Evolutionary conservation across 345 rosid genomes (phyloP).

Genomic region (Litchi chinensis): DNA sequence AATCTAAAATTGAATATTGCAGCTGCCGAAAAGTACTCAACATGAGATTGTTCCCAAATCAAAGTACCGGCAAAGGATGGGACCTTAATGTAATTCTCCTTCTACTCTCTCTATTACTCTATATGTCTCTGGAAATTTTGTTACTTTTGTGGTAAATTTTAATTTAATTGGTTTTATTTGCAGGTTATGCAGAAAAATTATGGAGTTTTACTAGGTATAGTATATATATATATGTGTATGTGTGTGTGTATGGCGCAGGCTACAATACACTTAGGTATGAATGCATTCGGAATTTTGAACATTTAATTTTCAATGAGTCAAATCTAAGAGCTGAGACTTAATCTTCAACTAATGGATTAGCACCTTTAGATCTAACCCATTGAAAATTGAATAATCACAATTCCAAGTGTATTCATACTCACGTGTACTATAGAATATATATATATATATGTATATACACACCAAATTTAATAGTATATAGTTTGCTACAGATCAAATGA

Average conservation of each 20-base stretch:
- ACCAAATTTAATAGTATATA: neutral
- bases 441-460: no score
- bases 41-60: slow-evolving; percentile 87
- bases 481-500: neutral
- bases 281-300: no score
- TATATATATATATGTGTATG: no score
- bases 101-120: neutral
- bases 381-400: no score
- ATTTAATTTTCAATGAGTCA: no score
- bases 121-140: neutral
- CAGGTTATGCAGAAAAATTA: slow-evolving; percentile 87
- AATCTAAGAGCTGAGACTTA: no score
- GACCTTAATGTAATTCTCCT: slow-evolving; percentile 65
- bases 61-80: slow-evolving; percentile 77
- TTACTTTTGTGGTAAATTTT: slow-evolving; percentile 2
- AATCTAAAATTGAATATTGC: slow-evolving; percentile 17
- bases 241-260: no score
- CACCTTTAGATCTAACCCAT: no score
- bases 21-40: slow-evolving; percentile 88
- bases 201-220: slow-evolving; percentile 71
- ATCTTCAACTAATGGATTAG: no score
- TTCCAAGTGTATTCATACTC: no score
- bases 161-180: slow-evolving; percentile 11
- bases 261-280: no score
- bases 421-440: no score